phyloP scores from a whole-genome alignment of 176 grass and related monocot species.

The Alloteropsis semialata region DNA sequence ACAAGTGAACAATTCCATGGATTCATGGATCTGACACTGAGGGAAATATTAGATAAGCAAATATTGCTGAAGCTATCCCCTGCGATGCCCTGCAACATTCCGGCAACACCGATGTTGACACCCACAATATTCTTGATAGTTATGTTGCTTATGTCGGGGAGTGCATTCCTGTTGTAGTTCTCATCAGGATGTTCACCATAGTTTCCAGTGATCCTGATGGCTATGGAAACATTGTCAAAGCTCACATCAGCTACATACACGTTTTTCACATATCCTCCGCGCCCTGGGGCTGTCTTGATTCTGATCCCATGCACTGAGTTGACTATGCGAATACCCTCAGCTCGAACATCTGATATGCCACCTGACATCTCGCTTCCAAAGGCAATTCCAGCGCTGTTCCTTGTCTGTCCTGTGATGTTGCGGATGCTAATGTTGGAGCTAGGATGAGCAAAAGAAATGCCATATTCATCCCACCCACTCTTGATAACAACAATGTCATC shows the following conservation, averaged over 20 bases:
- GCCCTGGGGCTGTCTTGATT: conserved; percentile 75
- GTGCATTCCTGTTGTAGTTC: conserved; percentile 62
- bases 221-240: conserved; percentile 71
- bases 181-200: conserved; percentile 81
- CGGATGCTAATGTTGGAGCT: conserved; percentile 86
- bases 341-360: conserved; percentile 69
- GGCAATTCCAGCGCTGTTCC: conserved; percentile 62
- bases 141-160: conserved; percentile 65
- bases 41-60: conserved; percentile 70
- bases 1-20: conserved; percentile 83
- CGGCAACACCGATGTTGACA: conserved; percentile 54
- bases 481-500: conserved; percentile 80
- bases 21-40: conserved; percentile 38
- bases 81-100: conserved; percentile 62
- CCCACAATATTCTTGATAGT: conserved; percentile 64
- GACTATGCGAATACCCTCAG: conserved; percentile 49
- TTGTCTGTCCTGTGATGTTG: conserved; percentile 49
- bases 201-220: conserved; percentile 68
- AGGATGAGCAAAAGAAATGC: conserved; percentile 73
- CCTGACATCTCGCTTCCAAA: conserved; percentile 90
- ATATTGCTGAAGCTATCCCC: conserved; percentile 75
- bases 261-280: conserved; percentile 63
- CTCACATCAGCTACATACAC: conserved; percentile 58
- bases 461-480: conserved; percentile 89
- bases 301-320: conserved; percentile 77